Conservation (phyloP, 768 basidiomycete species). For the Psilocybe azurescens region DNA sequence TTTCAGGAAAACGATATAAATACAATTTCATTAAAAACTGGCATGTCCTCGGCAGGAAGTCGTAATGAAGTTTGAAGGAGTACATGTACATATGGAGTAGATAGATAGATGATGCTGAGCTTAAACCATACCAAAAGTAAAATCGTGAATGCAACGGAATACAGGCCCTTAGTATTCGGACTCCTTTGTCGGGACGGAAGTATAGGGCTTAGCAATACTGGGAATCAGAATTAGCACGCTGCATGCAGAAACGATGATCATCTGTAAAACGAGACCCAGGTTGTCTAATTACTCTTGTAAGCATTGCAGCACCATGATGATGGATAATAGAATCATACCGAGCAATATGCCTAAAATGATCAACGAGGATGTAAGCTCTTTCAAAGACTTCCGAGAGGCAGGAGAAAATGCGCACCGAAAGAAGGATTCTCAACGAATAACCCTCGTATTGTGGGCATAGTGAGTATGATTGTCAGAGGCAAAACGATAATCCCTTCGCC, state of each 20-base stretch:
- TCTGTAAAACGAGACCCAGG: constrained; percentile 8
- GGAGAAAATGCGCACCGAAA: not conserved
- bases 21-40: too few relatives aligned
- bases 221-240: constrained; percentile 6
- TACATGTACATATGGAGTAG: too few relatives aligned
- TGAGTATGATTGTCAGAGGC: constrained; percentile 5
- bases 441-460: constrained; percentile 7
- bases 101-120: too few relatives aligned
- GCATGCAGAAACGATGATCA: constrained; percentile 8
- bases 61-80: too few relatives aligned
- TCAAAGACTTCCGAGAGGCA: too few relatives aligned
- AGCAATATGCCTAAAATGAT: not conserved
- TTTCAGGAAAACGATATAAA: too few relatives aligned
- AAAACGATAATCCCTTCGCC: constrained; percentile 1
- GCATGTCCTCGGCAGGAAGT: too few relatives aligned
- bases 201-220: constrained; percentile 1
- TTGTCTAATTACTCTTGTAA: not conserved
- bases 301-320: not conserved
- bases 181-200: not conserved
- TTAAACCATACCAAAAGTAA: too few relatives aligned
- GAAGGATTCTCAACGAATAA: constrained; percentile 9
- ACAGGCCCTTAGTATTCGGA: too few relatives aligned
- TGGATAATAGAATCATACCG: not conserved
- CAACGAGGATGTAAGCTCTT: not conserved
- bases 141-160: too few relatives aligned